Percentiles rank a stretch among this genome's conserved stretches.
Evolutionary conservation across 164 flowering plant genomes (phyloP).

Genomic region (Umbilicus rupestris): DNA sequence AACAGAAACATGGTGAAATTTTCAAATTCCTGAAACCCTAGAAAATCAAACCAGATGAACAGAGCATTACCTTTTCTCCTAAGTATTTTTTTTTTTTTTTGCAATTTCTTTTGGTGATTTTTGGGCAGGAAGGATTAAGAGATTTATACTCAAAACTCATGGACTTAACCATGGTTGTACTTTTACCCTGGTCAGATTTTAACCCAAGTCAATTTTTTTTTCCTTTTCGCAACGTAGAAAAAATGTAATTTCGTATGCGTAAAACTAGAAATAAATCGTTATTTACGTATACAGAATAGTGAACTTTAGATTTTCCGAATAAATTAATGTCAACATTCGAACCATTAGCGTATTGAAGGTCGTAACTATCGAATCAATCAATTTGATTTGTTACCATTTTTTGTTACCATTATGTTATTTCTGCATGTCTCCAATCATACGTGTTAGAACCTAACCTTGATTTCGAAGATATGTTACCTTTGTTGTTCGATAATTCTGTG

Average conservation of each 20-base stretch:
- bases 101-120: background rate
- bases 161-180: background rate
- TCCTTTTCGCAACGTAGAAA: too few species aligned
- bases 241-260: background rate
- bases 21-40: slow-evolving; percentile 1
- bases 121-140: background rate
- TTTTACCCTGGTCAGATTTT: slow-evolving; percentile 1
- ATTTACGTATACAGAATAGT: background rate
- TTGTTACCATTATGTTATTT: background rate
- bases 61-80: background rate
- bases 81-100: background rate
- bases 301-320: too few species aligned
- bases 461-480: background rate
- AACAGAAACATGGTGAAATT: background rate
- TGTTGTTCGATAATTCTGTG: background rate
- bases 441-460: background rate
- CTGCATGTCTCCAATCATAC: background rate
- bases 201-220: background rate
- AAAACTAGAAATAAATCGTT: background rate
- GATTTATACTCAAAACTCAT: background rate
- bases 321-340: too few species aligned
- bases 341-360: too few species aligned
- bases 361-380: background rate
- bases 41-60: background rate
- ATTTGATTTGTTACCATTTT: background rate